phyloP scores from a whole-genome alignment of 306 rosid species.

The Rosa rugosa region DNA sequence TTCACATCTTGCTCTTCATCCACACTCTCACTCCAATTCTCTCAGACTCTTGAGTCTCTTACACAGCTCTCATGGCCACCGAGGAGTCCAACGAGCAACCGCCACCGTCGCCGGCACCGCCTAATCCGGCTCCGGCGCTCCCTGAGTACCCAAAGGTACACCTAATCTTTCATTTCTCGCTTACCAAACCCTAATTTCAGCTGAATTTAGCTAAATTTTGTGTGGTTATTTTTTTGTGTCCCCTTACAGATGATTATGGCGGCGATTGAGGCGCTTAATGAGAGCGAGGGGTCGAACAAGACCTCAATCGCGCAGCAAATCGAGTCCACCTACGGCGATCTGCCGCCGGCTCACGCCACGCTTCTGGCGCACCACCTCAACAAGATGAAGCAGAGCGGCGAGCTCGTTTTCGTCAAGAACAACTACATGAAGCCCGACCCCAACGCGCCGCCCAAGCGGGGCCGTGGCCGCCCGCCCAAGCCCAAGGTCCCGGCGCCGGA shows the following conservation, averaged over 20 bases:
- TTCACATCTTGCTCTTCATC: slow-evolving; percentile 18
- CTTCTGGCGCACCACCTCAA: slow-evolving; percentile 42
- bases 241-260: slow-evolving; percentile 43
- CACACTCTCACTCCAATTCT: not conserved
- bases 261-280: slow-evolving; percentile 47
- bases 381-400: slow-evolving; percentile 42
- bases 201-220: not conserved
- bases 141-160: slow-evolving; percentile 46
- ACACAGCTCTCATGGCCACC: slow-evolving; percentile 32
- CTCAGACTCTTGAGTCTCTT: not conserved
- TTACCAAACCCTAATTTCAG: not conserved
- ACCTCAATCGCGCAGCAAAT: slow-evolving; percentile 44
- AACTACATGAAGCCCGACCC: slow-evolving; percentile 54
- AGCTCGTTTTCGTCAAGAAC: slow-evolving; percentile 43
- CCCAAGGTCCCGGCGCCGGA: slow-evolving; percentile 30
- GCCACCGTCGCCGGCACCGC: slow-evolving; percentile 5
- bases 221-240: not conserved
- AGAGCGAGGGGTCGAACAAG: slow-evolving; percentile 39
- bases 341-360: slow-evolving; percentile 36
- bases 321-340: slow-evolving; percentile 41
- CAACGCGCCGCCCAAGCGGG: slow-evolving; percentile 50
- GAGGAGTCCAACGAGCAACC: slow-evolving; percentile 22
- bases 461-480: slow-evolving; percentile 58
- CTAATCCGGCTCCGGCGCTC: slow-evolving; percentile 20
- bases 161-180: not conserved